These are phyloP conservation scores for Porodaedalea pini DNA, from an alignment of 1,284 basidiomycete species.

Conservation along the genomic window DNA sequence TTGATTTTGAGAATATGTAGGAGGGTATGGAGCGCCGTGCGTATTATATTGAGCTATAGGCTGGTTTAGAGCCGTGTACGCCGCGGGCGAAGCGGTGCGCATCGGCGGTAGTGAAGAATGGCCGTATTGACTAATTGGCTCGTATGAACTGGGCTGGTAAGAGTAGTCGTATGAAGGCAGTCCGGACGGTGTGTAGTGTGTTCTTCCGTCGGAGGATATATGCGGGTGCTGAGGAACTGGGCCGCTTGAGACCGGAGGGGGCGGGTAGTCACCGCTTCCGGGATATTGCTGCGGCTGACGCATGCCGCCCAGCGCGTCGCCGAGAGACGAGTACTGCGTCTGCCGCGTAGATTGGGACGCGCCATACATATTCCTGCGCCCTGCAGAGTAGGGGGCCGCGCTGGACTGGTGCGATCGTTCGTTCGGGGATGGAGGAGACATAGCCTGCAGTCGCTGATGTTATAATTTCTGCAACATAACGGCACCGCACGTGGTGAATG, in stretches of 20 bases:
- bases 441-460: conserved; percentile 9
- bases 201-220: conserved; percentile 56
- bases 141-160: conserved; percentile 41
- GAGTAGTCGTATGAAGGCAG: conserved; percentile 49
- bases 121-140: conserved; percentile 33
- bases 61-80: conserved; percentile 36
- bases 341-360: conserved; percentile 12
- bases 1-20: conserved; percentile 33
- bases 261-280: conserved; percentile 17
- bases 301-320: conserved; percentile 22
- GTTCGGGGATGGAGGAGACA: conserved; percentile 15
- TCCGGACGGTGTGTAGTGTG: conserved; percentile 22
- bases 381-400: conserved; percentile 3
- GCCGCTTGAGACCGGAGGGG: conserved; percentile 24
- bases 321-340: conserved; percentile 20
- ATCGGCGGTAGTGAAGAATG: conserved; percentile 34
- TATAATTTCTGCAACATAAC: conserved; percentile 15
- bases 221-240: conserved; percentile 20
- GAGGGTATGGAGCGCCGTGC: conserved; percentile 26
- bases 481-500: conserved; percentile 15
- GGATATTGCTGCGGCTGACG: conserved; percentile 15
- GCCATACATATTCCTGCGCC: conserved; percentile 10
- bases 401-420: conserved; percentile 6
- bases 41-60: conserved; percentile 29
- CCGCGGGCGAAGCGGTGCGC: conserved; percentile 37